These are phyloP conservation scores for Lecanicillium sp. DNA, from an alignment of 2,329 filamentous ascomycete species.

Conservation along the genomic window DNA sequence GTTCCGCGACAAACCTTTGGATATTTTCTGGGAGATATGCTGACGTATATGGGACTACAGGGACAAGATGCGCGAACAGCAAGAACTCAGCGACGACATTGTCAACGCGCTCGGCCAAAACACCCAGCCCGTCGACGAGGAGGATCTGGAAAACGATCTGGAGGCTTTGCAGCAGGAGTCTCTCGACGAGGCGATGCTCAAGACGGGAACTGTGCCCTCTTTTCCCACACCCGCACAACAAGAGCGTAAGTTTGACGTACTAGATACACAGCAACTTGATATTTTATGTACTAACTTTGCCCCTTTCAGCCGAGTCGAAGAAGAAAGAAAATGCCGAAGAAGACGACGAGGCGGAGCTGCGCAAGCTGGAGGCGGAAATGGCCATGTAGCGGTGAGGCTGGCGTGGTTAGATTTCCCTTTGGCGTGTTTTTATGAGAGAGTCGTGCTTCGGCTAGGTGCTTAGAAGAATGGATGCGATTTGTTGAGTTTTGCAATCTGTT, in stretches of 20 bases:
- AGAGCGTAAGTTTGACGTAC: conserved; percentile 54
- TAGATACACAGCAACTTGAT: neutral
- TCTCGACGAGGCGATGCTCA: conserved; percentile 88
- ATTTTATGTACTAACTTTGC: neutral
- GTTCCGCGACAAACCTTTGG: conserved; percentile 4
- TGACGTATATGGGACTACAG: conserved; percentile 36
- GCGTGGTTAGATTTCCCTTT: neutral
- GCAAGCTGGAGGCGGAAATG: conserved; percentile 94
- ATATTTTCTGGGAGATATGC: conserved; percentile 9
- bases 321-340: conserved; percentile 55
- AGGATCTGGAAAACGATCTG: conserved; percentile 77
- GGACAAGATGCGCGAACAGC: conserved; percentile 87
- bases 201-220: conserved; percentile 77
- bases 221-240: conserved; percentile 67
- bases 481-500: too few species aligned
- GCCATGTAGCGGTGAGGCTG: conserved; percentile 58
- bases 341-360: conserved; percentile 91
- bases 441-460: neutral
- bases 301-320: conserved; percentile 14
- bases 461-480: neutral
- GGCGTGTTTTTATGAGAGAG: too few species aligned
- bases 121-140: conserved; percentile 70
- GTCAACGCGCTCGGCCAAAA: conserved; percentile 70
- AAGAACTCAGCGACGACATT: conserved; percentile 89
- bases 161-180: conserved; percentile 84